Conservation (phyloP, 768 basidiomycete species). For the Artomyces pyxidatus region DNA sequence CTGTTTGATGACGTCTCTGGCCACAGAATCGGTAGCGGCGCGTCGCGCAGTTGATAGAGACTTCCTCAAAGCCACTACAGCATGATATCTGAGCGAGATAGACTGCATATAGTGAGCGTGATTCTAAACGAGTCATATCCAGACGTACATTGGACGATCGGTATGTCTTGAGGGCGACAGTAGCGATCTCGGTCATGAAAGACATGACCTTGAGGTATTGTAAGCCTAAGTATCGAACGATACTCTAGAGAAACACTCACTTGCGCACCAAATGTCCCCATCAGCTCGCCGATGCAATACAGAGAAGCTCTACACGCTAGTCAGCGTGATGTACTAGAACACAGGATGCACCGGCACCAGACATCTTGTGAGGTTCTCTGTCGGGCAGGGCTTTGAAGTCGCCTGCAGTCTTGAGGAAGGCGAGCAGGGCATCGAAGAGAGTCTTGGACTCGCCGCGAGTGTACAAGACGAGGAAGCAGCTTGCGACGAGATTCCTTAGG, state of each 20-base stretch:
- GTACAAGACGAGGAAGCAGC: slow-evolving; percentile 72
- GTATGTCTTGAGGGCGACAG: slow-evolving; percentile 55
- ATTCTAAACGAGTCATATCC: neutral
- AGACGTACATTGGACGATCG: slow-evolving; percentile 63
- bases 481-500: slow-evolving; percentile 65
- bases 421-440: slow-evolving; percentile 80
- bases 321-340: neutral
- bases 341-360: slow-evolving; percentile 31
- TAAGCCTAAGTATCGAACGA: neutral
- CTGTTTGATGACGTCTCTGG: slow-evolving; percentile 81
- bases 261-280: slow-evolving; percentile 77
- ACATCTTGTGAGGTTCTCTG: slow-evolving; percentile 54
- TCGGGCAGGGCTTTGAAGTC: slow-evolving; percentile 63
- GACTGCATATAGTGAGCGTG: slow-evolving; percentile 35
- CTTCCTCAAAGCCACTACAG: slow-evolving; percentile 70
- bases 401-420: slow-evolving; percentile 62
- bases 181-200: slow-evolving; percentile 78
- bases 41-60: slow-evolving; percentile 73
- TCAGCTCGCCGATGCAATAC: slow-evolving; percentile 83
- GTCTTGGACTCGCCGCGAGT: slow-evolving; percentile 74
- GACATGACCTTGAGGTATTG: slow-evolving; percentile 75
- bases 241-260: slow-evolving; percentile 35
- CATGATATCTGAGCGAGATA: slow-evolving; percentile 75
- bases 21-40: slow-evolving; percentile 69
- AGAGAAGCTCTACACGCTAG: slow-evolving; percentile 57